phyloP scores from a whole-genome alignment of 2,329 filamentous ascomycete species.

The Diaporthe sp. region DNA sequence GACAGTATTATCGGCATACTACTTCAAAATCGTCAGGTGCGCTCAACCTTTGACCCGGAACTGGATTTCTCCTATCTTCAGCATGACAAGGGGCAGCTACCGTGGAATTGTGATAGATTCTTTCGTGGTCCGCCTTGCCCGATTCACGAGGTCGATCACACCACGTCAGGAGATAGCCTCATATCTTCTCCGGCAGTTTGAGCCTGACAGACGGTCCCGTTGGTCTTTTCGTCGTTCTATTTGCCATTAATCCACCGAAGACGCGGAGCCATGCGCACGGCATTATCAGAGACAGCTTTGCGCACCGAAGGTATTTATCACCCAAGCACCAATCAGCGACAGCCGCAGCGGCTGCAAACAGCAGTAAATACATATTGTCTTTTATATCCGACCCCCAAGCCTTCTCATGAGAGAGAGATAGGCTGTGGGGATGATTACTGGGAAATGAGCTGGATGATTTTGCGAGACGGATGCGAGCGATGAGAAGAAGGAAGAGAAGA shows the following conservation, averaged over 20 bases:
- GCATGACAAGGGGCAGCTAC: neutral
- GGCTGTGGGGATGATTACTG: neutral
- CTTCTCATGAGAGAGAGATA: neutral
- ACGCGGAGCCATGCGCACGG: too few species aligned
- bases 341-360: neutral
- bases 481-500: neutral
- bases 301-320: neutral
- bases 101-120: neutral
- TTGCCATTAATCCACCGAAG: neutral
- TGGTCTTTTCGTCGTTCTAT: neutral
- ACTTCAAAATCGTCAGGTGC: neutral
- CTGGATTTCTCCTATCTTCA: neutral
- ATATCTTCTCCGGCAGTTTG: neutral
- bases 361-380: conserved; percentile 6
- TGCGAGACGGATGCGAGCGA: neutral
- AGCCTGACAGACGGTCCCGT: neutral
- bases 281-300: neutral
- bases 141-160: neutral
- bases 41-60: neutral
- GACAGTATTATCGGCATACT: neutral
- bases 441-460: conserved; percentile 1
- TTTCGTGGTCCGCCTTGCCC: neutral
- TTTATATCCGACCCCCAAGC: neutral
- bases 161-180: too few species aligned
- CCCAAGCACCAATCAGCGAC: neutral